These are phyloP conservation scores for Dictyostelium citrinum DNA, from an alignment of 78 protist species.

Conservation along the genomic window DNA sequence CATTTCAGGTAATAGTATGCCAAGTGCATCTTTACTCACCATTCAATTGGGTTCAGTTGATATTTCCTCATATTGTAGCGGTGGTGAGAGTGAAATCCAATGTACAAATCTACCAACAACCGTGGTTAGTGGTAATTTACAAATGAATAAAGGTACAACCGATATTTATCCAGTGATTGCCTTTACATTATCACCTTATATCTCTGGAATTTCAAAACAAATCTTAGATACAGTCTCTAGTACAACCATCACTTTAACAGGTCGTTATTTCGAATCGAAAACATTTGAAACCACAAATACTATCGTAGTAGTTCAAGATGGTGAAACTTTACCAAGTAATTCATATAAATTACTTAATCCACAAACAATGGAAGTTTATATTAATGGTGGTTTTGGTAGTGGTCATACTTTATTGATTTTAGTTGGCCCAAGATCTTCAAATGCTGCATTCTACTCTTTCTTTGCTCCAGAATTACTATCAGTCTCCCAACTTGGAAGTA, in stretches of 20 bases:
- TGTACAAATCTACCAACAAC: not conserved
- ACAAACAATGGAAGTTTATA: not conserved
- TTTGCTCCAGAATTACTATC: not conserved
- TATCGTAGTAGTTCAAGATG: not conserved
- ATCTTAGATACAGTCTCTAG: not conserved
- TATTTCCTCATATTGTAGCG: not conserved
- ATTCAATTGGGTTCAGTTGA: not conserved
- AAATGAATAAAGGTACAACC: not conserved
- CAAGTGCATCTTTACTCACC: not conserved
- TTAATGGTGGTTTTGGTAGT: not conserved
- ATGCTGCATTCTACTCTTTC: not conserved
- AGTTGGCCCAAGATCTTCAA: not conserved
- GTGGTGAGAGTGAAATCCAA: not conserved
- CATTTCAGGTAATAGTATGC: not conserved
- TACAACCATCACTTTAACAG: constrained; percentile 1
- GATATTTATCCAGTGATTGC: not conserved
- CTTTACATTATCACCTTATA: not conserved
- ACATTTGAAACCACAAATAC: not conserved
- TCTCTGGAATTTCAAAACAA: not conserved
- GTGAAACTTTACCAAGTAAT: not conserved
- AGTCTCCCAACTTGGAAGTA: not conserved
- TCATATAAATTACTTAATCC: not conserved
- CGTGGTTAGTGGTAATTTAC: not conserved
- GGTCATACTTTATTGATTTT: not conserved
- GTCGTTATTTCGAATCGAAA: constrained; percentile 9